Conservation (phyloP, 768 basidiomycete genomes). For the Candolleomyces efflorescens region DNA sequence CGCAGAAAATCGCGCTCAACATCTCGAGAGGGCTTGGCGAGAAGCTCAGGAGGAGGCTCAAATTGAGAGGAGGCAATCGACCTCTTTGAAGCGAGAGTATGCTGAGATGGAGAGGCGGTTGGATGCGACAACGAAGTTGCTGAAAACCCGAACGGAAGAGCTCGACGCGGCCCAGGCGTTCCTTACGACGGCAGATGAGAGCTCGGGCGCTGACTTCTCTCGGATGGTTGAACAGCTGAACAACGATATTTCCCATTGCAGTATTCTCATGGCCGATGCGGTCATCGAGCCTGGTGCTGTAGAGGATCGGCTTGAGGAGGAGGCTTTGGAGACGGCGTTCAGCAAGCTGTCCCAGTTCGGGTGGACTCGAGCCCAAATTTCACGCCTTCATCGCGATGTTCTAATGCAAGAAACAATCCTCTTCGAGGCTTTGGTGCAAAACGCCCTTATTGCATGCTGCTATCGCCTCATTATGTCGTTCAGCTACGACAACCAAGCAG, state of each 20-base stretch:
- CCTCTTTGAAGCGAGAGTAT: no score
- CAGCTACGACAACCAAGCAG: background rate
- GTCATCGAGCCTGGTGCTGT: background rate
- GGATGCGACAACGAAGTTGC: constrained; percentile 11
- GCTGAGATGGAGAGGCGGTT: no score
- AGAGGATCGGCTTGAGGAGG: background rate
- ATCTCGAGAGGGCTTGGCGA: no score
- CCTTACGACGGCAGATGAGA: constrained; percentile 37
- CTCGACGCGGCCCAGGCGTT: constrained; percentile 39
- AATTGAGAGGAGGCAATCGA: no score
- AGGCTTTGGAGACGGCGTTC: background rate
- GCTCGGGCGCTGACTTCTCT: constrained; percentile 43
- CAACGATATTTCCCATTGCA: constrained; percentile 42
- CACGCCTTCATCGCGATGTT: background rate
- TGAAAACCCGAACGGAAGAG: constrained; percentile 31
- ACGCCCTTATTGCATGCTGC: background rate
- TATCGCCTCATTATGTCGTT: background rate
- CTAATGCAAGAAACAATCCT: background rate
- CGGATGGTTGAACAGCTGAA: constrained; percentile 37
- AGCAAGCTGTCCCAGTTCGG: background rate
- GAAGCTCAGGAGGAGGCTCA: no score
- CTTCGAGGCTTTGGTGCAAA: background rate
- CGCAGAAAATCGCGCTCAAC: no score
- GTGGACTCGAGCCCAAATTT: background rate
- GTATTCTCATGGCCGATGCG: constrained; percentile 39